Evolutionary conservation across 352 stramenopile genomes (phyloP), one percentile per base, ranked within the genome.

Genomic region (Globisporangium echinulatum): DNA sequence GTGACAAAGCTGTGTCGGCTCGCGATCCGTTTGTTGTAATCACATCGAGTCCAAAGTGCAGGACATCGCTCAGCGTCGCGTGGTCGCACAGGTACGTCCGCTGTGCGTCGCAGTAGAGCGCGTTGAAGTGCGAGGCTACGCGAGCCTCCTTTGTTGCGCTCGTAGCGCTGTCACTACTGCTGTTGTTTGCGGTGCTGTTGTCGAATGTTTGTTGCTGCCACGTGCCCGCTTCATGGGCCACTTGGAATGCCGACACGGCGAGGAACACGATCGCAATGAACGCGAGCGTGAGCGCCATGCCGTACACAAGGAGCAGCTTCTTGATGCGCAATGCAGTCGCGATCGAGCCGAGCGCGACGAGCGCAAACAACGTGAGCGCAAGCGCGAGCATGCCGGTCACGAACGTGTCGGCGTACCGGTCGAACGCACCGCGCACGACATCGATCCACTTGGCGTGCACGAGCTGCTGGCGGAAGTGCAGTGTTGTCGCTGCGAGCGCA

Each of bases 41-140:
- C 33, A 49, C 39, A 17, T 5, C 39, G 48, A 61, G 39, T 7
- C 56, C 37, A 5, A 61, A 50, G 10, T 14, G 11, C 47, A 61
- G 44, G 7, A 67, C 55, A 48, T 62, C 54, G 7, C 57, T 56
- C 42, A 62, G 47, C 9, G 61, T 63, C 47, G 50, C 39, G 42
- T 55, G 48, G 15, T 63, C 61, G 40, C 61, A 67, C 15, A 63
- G 39, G 49, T 49, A 63, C 10, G 54, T 49, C n/a, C 14, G 19
- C 33, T 67, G 61, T 7, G 61, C 54, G 5, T 56, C 49, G 39
- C 61, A 67, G 44, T 63, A 67, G 43, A 58, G 13, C 5, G 55
- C 7, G 11, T 62, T 63, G 36, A 67, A 67, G n/a, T 58, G 49
- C 10, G 11, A 2, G 4, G 57, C 61, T 9, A 67, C 49, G n/a